These are phyloP conservation scores for Neoarthrinium moseri DNA, from an alignment of 2,329 filamentous ascomycete genomes.

Conservation along the genomic window DNA sequence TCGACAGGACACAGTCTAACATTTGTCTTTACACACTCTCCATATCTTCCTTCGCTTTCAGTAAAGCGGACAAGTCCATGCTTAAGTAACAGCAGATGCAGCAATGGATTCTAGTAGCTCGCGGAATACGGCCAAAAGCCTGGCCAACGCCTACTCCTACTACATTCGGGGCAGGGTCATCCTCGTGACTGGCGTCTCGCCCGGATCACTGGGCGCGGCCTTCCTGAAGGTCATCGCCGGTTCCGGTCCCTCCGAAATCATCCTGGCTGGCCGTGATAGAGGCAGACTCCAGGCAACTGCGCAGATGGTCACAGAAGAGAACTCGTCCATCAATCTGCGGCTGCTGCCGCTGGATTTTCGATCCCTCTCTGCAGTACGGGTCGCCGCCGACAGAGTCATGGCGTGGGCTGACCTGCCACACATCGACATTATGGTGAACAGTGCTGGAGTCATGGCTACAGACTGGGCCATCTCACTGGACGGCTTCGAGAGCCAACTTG, in stretches of 20 bases:
- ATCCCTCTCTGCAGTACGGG: constrained; percentile 14
- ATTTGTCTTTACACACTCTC: no score
- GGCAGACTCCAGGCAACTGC: constrained; percentile 36
- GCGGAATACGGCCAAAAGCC: constrained; percentile 21
- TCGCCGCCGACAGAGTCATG: constrained; percentile 35
- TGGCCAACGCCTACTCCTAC: constrained; percentile 25
- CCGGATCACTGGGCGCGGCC: constrained; percentile 34
- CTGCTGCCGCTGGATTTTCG: constrained; percentile 19
- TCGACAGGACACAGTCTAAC: no score
- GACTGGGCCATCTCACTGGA: constrained; percentile 30
- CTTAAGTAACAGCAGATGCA: no score
- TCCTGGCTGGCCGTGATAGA: constrained; percentile 41
- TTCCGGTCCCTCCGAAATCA: constrained; percentile 36
- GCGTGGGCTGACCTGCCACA: constrained; percentile 24
- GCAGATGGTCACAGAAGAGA: constrained; percentile 28
- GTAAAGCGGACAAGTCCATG: no score
- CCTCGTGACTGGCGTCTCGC: constrained; percentile 40
- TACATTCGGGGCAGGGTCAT: constrained; percentile 35
- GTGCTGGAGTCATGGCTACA: constrained; percentile 39
- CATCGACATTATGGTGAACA: constrained; percentile 32
- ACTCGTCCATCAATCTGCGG: constrained; percentile 31
- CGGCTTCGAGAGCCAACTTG: constrained; percentile 36
- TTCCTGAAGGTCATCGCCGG: constrained; percentile 36
- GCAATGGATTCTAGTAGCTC: no score
- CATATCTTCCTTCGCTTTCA: no score